Conservation (phyloP, 768 basidiomycete species). For the Rubroboletus satanas region DNA sequence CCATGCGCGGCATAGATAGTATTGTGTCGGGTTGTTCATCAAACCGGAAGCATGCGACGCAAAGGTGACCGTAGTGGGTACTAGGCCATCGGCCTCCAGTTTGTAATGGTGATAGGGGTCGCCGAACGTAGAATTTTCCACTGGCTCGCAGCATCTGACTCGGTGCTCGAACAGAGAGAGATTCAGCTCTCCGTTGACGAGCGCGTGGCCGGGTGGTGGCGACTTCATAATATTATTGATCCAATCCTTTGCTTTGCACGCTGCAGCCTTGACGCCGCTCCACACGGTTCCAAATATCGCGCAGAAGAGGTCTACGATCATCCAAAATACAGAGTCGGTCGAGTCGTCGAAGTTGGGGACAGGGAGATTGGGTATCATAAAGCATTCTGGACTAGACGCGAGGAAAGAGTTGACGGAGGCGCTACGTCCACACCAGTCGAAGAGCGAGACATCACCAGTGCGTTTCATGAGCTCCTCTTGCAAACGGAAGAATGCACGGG, state of each 20-base stretch:
- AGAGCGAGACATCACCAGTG: slow-evolving; percentile 21
- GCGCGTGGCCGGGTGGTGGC: slow-evolving; percentile 16
- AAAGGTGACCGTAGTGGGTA: slow-evolving; percentile 4
- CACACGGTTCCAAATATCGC: slow-evolving; percentile 4
- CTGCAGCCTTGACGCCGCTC: slow-evolving; percentile 8
- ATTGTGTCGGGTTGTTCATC: slow-evolving; percentile 1
- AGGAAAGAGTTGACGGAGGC: slow-evolving; percentile 23
- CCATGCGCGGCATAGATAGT: slow-evolving; percentile 25
- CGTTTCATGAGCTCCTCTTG: slow-evolving; percentile 29
- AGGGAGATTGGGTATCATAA: slow-evolving; percentile 3
- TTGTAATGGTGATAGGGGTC: slow-evolving; percentile 5
- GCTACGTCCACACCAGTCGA: slow-evolving; percentile 25
- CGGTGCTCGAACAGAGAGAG: slow-evolving; percentile 21
- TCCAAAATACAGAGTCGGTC: slow-evolving; percentile 6
- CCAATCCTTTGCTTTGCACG: background rate
- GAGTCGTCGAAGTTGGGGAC: slow-evolving; percentile 3
- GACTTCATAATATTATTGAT: slow-evolving; percentile 6
- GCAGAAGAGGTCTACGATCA: slow-evolving; percentile 12
- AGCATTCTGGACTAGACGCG: slow-evolving; percentile 18
- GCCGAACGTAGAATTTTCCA: background rate
- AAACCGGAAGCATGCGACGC: background rate
- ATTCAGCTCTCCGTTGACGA: slow-evolving; percentile 24
- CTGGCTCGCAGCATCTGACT: slow-evolving; percentile 8
- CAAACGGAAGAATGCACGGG: slow-evolving; percentile 26
- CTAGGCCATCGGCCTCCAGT: slow-evolving; percentile 12